A percentile compares a stretch with the other conserved stretches of the same genome.
Evolutionary conservation across 179 eudicot species (phyloP).

Genomic region (Beta lomatogona): DNA sequence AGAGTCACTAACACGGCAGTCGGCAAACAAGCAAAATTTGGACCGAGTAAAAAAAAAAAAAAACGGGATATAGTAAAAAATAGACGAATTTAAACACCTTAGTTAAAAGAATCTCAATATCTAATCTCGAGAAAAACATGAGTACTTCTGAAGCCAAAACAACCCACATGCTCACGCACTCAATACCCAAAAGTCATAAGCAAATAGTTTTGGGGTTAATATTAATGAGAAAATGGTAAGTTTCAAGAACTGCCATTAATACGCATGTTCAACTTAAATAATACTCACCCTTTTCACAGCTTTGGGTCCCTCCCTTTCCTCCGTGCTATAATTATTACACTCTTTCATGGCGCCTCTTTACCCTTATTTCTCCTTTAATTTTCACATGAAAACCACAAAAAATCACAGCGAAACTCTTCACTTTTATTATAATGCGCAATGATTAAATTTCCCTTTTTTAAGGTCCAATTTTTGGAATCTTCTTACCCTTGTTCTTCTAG

Average conservation of each 20-base stretch:
- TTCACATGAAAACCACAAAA: neutral
- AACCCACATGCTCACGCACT: constrained; percentile 30
- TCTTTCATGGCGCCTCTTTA: no score
- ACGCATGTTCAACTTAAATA: constrained; percentile 12
- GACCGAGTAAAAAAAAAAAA: no score
- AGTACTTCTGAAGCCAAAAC: constrained; percentile 24
- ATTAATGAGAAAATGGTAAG: neutral
- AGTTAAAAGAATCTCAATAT: constrained; percentile 25
- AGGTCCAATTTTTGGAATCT: constrained; percentile 58
- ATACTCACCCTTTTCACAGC: neutral
- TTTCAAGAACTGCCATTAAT: constrained; percentile 23
- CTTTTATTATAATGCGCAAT: constrained; percentile 18
- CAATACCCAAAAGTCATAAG: no score
- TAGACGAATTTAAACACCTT: constrained; percentile 5
- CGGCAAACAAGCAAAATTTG: no score
- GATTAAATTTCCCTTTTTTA: constrained; percentile 23
- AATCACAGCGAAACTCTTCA: neutral
- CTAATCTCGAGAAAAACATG: constrained; percentile 28
- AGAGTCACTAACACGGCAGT: no score
- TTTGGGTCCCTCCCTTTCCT: neutral
- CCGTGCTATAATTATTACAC: constrained; percentile 7
- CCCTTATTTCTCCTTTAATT: no score
- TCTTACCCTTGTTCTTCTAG: constrained; percentile 29
- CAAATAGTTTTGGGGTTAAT: no score
- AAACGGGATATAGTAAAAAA: neutral